Percentiles rank a stretch among this genome's conserved stretches.
These are phyloP conservation scores for Decorospora gaudefroyi DNA, from an alignment of 2,329 filamentous ascomycete genomes.

Conservation along the genomic window DNA sequence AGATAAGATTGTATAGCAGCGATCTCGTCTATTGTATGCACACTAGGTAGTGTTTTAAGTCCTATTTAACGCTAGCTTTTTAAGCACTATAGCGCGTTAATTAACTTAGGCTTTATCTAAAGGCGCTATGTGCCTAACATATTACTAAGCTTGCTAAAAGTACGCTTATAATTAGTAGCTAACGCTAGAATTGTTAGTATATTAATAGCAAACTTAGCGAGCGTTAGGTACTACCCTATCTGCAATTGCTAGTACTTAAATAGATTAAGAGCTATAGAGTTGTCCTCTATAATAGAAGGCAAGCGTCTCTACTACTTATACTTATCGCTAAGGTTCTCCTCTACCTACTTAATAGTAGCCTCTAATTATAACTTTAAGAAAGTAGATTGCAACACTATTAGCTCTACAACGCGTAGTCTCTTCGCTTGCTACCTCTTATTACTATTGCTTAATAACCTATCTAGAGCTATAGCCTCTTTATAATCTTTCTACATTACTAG, in stretches of 20 bases:
- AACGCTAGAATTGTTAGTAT: conserved; percentile 2
- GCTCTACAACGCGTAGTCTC: neutral
- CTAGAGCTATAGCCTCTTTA: neutral
- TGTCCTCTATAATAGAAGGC: neutral
- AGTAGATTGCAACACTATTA: neutral
- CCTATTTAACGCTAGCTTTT: conserved; percentile 2
- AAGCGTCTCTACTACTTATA: neutral
- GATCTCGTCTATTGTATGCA: neutral
- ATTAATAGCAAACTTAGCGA: conserved; percentile 3
- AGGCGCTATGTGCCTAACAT: conserved; percentile 1
- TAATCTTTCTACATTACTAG: neutral
- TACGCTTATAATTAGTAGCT: too few relatives aligned
- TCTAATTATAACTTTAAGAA: neutral
- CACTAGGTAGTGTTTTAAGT: conserved; percentile 1
- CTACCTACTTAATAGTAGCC: neutral
- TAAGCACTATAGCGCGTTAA: conserved; percentile 4
- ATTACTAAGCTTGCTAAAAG: too few relatives aligned
- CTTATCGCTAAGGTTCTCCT: neutral
- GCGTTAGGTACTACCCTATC: neutral
- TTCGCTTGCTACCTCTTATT: neutral
- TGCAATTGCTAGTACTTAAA: conserved; percentile 5
- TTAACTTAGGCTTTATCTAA: conserved; percentile 4
- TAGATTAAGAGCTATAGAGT: neutral
- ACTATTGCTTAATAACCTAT: neutral
- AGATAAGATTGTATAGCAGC: conserved; percentile 1